Evolutionary conservation across 495 filamentous ascomycete genomes (phyloP).

Genomic region (Penicillium verhagenii): DNA sequence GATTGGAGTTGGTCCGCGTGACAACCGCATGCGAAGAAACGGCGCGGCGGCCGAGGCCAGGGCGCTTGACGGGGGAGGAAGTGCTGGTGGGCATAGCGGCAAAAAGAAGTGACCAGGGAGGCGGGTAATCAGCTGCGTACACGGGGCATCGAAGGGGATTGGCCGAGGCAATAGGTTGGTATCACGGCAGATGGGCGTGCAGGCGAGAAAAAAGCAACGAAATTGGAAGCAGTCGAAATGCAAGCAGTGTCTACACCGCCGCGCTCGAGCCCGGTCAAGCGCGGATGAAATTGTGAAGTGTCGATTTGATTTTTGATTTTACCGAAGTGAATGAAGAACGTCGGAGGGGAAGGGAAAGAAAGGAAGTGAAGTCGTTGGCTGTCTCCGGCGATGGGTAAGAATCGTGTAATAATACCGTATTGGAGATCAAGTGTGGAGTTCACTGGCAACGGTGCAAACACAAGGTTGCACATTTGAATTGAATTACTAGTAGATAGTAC

Average conservation of each 20-base stretch:
- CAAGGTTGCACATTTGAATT: background rate
- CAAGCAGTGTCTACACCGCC: constrained; percentile 20
- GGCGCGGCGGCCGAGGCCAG: constrained; percentile 46
- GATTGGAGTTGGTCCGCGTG: constrained; percentile 37
- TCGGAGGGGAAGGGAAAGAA: background rate
- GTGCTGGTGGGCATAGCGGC: constrained; percentile 44
- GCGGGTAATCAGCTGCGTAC: constrained; percentile 24
- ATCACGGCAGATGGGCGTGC: constrained; percentile 29
- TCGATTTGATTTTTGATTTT: background rate
- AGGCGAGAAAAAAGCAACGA: constrained; percentile 27
- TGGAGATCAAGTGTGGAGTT: constrained; percentile 1
- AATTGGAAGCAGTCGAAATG: constrained; percentile 14
- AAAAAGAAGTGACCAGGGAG: constrained; percentile 19
- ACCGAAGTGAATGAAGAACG: background rate
- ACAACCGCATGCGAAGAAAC: constrained; percentile 48
- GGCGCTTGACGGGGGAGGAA: constrained; percentile 49
- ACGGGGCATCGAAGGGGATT: constrained; percentile 31
- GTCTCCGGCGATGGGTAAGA: constrained; percentile 22
- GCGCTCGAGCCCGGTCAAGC: constrained; percentile 10
- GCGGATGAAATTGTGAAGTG: background rate
- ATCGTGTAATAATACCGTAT: constrained; percentile 22
- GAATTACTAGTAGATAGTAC: background rate
- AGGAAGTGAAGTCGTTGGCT: constrained; percentile 12
- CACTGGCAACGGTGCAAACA: background rate
- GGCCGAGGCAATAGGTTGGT: constrained; percentile 27